Evolutionary conservation across 495 filamentous ascomycete genomes (phyloP).

Genomic region (Penicillium atrosanguineum): DNA sequence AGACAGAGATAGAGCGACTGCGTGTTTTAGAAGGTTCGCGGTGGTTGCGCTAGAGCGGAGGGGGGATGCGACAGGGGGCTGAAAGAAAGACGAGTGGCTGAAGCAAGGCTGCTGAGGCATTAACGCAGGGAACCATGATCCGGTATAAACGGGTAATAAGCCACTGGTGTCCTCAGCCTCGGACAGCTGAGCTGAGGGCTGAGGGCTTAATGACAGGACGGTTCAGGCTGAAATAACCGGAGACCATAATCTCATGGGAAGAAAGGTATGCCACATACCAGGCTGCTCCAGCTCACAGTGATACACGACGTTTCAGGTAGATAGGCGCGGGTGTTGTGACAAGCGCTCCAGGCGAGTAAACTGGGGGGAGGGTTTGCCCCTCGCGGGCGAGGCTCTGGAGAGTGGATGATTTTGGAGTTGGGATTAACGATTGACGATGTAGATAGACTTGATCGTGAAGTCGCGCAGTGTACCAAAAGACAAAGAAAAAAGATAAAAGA

Average conservation of each 20-base stretch:
- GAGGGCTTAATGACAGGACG: constrained; percentile 1
- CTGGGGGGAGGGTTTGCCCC: constrained; percentile 17
- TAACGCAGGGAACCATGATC: constrained; percentile 3
- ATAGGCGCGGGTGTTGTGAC: constrained; percentile 26
- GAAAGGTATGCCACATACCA: constrained; percentile 9
- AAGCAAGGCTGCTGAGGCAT: constrained; percentile 17
- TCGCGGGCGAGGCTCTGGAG: constrained; percentile 18
- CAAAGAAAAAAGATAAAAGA: constrained; percentile 2
- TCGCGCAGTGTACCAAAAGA: background rate
- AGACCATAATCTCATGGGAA: background rate
- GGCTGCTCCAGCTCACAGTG: constrained; percentile 1
- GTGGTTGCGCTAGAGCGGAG: constrained; percentile 19
- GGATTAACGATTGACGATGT: background rate
- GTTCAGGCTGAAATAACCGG: constrained; percentile 7
- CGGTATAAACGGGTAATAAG: constrained; percentile 21
- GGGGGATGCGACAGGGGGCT: constrained; percentile 25
- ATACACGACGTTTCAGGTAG: constrained; percentile 28
- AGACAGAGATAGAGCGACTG: background rate
- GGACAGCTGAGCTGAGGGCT: constrained; percentile 10
- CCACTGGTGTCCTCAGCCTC: background rate
- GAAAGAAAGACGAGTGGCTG: constrained; percentile 22
- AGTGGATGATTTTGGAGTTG: background rate
- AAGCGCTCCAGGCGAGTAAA: constrained; percentile 22
- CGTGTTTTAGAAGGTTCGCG: background rate
- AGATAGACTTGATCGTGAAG: background rate